These are phyloP conservation scores for Hymenoscyphus linearis DNA, from an alignment of 2,329 filamentous ascomycete species.

Conservation along the genomic window DNA sequence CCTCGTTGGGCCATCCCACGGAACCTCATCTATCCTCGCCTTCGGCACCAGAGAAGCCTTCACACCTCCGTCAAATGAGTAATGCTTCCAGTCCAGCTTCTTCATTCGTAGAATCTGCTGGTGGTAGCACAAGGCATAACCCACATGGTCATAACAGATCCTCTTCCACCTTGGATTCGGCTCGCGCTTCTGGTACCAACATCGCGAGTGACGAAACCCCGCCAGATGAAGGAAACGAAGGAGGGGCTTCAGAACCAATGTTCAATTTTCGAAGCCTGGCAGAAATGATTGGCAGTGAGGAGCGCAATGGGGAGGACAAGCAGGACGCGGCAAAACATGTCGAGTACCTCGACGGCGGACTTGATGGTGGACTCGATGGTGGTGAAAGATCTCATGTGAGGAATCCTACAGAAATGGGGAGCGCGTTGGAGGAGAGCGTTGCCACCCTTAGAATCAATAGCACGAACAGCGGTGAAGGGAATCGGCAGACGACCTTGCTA, in stretches of 20 bases:
- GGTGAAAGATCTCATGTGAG: constrained; percentile 14
- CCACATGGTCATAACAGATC: constrained; percentile 32
- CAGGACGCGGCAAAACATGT: constrained; percentile 24
- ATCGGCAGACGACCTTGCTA: constrained; percentile 12
- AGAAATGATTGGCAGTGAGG: constrained; percentile 70
- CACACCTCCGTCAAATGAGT: constrained; percentile 76
- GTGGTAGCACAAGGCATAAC: constrained; percentile 38
- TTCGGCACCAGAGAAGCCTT: constrained; percentile 52
- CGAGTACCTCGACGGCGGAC: constrained; percentile 21
- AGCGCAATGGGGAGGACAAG: constrained; percentile 38
- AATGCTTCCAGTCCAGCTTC: constrained; percentile 81
- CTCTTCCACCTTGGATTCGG: constrained; percentile 43
- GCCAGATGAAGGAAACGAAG: constrained; percentile 43
- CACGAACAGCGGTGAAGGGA: neutral
- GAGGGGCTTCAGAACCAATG: constrained; percentile 63
- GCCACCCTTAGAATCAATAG: constrained; percentile 24
- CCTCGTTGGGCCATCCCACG: constrained; percentile 15
- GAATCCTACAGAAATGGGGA: constrained; percentile 7
- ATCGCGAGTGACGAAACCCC: constrained; percentile 38
- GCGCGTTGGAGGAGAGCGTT: constrained; percentile 23
- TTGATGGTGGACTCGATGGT: constrained; percentile 2
- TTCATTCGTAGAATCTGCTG: constrained; percentile 63
- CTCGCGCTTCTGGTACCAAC: constrained; percentile 50
- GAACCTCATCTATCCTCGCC: constrained; percentile 42
- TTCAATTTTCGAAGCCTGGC: constrained; percentile 89